Conservation (phyloP, 2,329 filamentous ascomycete genomes). For the Neofusicoccum ribis region DNA sequence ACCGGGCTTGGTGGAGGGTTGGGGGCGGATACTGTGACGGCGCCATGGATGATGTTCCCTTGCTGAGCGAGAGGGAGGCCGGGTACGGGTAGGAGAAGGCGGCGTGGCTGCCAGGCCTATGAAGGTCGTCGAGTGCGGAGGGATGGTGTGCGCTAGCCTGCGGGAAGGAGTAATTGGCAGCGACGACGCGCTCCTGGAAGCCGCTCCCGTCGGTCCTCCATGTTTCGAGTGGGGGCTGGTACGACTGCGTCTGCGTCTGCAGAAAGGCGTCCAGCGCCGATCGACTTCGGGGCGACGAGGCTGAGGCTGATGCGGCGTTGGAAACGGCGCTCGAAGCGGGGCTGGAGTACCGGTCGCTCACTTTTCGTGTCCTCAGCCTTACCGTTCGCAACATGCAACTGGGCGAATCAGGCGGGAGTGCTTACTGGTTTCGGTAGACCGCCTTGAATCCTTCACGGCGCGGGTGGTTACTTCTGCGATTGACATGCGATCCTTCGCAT, state of each 20-base stretch:
- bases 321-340: not conserved
- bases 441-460: conserved; percentile 17
- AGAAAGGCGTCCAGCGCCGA: conserved; percentile 5
- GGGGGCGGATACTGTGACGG: conserved; percentile 3
- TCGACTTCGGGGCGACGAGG: not conserved
- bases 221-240: conserved; percentile 8
- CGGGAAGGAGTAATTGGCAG: conserved; percentile 9
- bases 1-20: conserved; percentile 8
- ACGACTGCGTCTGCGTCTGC: conserved; percentile 1
- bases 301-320: conserved; percentile 6
- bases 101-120: not conserved
- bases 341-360: not conserved
- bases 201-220: not conserved
- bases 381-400: not conserved
- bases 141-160: not conserved
- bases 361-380: conserved; percentile 14
- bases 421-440: conserved; percentile 19
- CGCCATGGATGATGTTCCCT: conserved; percentile 6
- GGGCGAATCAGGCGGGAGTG: conserved; percentile 14
- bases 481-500: not conserved
- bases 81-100: conserved; percentile 2
- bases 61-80: not conserved
- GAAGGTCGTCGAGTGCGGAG: not conserved
- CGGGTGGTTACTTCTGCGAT: conserved; percentile 7
- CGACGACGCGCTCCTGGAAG: conserved; percentile 10